Evolutionary conservation across 768 basidiomycete species (phyloP).

Genomic region (Tulasnella sp.): DNA sequence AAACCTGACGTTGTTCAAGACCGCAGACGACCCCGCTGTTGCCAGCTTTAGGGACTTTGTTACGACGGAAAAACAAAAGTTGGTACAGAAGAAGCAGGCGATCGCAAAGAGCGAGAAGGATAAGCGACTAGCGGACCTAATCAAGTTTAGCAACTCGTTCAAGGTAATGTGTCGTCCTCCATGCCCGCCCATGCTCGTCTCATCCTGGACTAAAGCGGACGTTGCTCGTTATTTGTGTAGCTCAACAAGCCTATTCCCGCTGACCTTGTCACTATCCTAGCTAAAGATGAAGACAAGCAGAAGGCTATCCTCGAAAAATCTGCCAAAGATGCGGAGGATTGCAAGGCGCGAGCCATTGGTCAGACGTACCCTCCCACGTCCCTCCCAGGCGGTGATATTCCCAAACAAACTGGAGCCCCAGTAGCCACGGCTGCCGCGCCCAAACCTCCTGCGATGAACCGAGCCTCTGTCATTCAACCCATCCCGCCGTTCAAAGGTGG

Average conservation of each 20-base stretch:
- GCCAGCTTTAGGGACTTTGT: slow-evolving; percentile 90
- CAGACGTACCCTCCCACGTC: slow-evolving; percentile 19
- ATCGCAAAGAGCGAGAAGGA: slow-evolving; percentile 89
- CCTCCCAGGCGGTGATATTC: neutral
- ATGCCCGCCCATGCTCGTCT: neutral
- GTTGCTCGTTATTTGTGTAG: slow-evolving; percentile 29
- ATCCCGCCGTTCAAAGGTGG: slow-evolving; percentile 16
- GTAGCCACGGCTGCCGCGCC: neutral
- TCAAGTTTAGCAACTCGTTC: slow-evolving; percentile 89
- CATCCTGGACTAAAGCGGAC: neutral
- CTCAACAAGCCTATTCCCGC: slow-evolving; percentile 92
- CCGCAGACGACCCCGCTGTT: slow-evolving; percentile 41
- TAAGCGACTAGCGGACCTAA: slow-evolving; percentile 81
- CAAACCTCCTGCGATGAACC: neutral
- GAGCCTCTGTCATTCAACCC: slow-evolving; percentile 2
- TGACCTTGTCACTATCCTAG: slow-evolving; percentile 82
- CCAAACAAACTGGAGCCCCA: neutral
- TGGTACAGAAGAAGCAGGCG: slow-evolving; percentile 84
- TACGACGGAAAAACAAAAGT: slow-evolving; percentile 75
- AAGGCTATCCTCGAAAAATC: slow-evolving; percentile 71
- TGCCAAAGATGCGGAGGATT: slow-evolving; percentile 50
- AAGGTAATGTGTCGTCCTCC: slow-evolving; percentile 45
- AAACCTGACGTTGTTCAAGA: no score
- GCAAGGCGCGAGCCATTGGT: slow-evolving; percentile 59
- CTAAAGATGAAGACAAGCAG: slow-evolving; percentile 90